A percentile compares a stretch with the other conserved stretches of the same genome.
phyloP scores from a whole-genome alignment of 1,139 yeast genomes.

The Debaryomycetaceae sp. region DNA sequence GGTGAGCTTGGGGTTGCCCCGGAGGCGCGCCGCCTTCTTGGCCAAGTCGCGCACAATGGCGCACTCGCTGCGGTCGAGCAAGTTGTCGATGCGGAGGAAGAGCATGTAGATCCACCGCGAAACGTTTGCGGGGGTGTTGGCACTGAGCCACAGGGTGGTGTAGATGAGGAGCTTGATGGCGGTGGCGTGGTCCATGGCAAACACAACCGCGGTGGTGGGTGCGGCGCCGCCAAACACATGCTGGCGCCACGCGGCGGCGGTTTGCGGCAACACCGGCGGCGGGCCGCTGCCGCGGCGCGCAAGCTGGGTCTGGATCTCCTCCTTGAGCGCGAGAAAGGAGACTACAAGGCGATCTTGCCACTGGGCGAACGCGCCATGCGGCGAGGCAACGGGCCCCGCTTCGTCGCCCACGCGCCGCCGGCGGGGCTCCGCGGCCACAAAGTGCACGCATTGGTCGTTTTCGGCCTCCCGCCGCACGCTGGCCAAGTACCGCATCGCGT shows the following conservation, averaged over 20 bases:
- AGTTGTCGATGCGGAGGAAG: slow-evolving; percentile 31
- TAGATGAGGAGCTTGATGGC: slow-evolving; percentile 32
- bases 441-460: slow-evolving; percentile 17
- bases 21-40: slow-evolving; percentile 32
- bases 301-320: slow-evolving; percentile 2
- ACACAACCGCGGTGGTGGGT: slow-evolving; percentile 22
- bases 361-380: background rate
- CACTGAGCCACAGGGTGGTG: slow-evolving; percentile 37
- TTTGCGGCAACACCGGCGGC: slow-evolving; percentile 7
- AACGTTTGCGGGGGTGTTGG: slow-evolving; percentile 23
- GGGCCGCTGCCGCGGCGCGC: background rate
- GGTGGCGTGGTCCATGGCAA: slow-evolving; percentile 27
- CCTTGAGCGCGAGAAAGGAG: slow-evolving; percentile 8
- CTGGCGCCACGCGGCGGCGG: slow-evolving; percentile 31
- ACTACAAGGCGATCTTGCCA: slow-evolving; percentile 4
- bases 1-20: slow-evolving; percentile 9
- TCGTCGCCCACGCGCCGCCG: slow-evolving; percentile 2
- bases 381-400: background rate
- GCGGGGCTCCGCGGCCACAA: slow-evolving; percentile 9
- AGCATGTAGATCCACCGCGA: slow-evolving; percentile 37
- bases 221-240: slow-evolving; percentile 25
- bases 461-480: slow-evolving; percentile 31
- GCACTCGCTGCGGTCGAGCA: slow-evolving; percentile 30
- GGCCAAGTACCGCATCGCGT: slow-evolving; percentile 24
- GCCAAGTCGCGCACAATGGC: slow-evolving; percentile 37